Evolutionary conservation across 345 rosid species (phyloP).

Genomic region (Brassica carinata): DNA sequence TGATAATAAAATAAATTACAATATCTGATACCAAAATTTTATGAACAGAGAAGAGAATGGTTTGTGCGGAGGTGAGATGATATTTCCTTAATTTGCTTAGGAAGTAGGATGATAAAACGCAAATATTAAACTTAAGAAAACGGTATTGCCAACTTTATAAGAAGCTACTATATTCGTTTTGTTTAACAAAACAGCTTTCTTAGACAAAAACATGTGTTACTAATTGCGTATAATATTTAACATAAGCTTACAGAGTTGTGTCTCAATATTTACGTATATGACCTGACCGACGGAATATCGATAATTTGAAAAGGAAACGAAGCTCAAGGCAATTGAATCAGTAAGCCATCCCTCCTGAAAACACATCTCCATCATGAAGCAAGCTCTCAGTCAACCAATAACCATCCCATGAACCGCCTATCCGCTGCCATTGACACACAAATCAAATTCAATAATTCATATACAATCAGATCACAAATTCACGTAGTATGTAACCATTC

Average conservation of each 20-base stretch:
- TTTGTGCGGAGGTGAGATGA: neutral
- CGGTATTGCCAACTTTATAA: neutral
- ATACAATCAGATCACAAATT: neutral
- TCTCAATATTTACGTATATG: neutral
- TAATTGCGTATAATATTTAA: constrained; percentile 12
- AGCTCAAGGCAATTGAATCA: constrained; percentile 35
- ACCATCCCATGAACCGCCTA: constrained; percentile 96
- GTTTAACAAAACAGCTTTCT: neutral
- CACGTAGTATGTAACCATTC: neutral
- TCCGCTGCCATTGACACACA: constrained; percentile 52
- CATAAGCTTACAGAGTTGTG: constrained; percentile 5
- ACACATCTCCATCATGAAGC: constrained; percentile 82
- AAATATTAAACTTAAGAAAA: neutral
- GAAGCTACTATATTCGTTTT: neutral
- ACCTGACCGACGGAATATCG: neutral
- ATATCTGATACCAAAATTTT: neutral
- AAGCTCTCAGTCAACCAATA: constrained; percentile 94
- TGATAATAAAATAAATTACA: neutral
- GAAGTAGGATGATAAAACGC: neutral
- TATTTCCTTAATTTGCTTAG: neutral
- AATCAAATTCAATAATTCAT: neutral
- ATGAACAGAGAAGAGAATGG: neutral
- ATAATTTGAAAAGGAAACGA: neutral
- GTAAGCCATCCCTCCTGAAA: constrained; percentile 87
- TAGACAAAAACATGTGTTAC: neutral